Conservation (phyloP, 305 asterid genomes). For the Withania somnifera region DNA sequence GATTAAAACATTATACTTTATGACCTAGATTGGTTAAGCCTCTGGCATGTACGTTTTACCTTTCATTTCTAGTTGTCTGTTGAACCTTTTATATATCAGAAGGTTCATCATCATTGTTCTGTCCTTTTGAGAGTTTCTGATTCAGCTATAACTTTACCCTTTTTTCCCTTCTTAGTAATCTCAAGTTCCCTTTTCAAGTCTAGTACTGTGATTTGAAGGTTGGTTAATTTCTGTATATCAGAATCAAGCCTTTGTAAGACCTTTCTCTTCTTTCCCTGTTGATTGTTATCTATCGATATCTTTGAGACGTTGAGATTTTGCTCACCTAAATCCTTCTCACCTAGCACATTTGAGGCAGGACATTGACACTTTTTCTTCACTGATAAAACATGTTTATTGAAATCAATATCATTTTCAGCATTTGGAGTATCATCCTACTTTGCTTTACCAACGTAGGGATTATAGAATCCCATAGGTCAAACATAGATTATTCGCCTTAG, state of each 20-base stretch:
- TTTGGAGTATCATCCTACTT: constrained; percentile 20
- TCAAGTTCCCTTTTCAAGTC: constrained; percentile 76
- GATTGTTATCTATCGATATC: constrained; percentile 38
- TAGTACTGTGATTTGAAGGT: constrained; percentile 76
- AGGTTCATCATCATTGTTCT: no score
- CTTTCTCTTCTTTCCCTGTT: constrained; percentile 61
- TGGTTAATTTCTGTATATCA: constrained; percentile 72
- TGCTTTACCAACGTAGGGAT: constrained; percentile 18
- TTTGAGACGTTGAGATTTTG: constrained; percentile 55
- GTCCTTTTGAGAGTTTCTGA: constrained; percentile 64
- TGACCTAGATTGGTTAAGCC: no score
- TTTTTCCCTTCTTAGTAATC: constrained; percentile 52
- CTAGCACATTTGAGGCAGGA: constrained; percentile 21
- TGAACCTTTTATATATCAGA: no score
- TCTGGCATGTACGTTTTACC: no score
- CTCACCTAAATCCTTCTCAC: constrained; percentile 35
- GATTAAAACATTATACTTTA: no score
- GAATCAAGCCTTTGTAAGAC: constrained; percentile 82
- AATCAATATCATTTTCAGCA: constrained; percentile 11
- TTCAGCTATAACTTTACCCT: constrained; percentile 72
- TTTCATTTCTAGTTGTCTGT: no score
- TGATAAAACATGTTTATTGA: constrained; percentile 29
- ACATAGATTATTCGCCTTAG: constrained; percentile 27
- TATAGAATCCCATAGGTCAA: constrained; percentile 30
- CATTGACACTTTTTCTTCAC: constrained; percentile 30